Percentiles rank a stretch among this genome's conserved stretches.
Conservation (phyloP, 805 yeast species). For the Metahyphopichia silvanorum region DNA sequence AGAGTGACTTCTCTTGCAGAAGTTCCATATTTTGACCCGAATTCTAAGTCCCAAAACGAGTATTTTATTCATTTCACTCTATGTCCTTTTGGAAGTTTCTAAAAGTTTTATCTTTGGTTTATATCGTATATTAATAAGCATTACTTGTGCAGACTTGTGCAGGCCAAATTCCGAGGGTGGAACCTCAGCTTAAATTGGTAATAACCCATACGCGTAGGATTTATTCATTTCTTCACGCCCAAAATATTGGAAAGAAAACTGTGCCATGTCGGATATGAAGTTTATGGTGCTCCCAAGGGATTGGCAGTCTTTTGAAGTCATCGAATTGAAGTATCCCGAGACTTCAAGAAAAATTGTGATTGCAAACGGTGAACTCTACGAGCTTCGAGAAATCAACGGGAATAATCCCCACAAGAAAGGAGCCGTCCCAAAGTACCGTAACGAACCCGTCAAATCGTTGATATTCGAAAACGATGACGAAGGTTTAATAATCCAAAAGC, state of each 20-base stretch:
- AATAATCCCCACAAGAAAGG: slow-evolving; percentile 31
- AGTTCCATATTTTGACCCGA: slow-evolving; percentile 47
- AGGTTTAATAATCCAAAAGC: slow-evolving; percentile 40
- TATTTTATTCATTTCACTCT: slow-evolving; percentile 20
- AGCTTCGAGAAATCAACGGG: slow-evolving; percentile 36
- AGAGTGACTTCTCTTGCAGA: slow-evolving; percentile 52
- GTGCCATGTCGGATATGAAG: too few relatives aligned
- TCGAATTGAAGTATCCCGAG: slow-evolving; percentile 8
- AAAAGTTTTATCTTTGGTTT: too few relatives aligned
- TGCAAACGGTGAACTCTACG: slow-evolving; percentile 25
- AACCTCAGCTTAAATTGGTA: too few relatives aligned
- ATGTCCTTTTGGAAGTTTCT: too few relatives aligned
- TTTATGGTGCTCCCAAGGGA: too few relatives aligned
- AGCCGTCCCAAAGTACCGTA: too few relatives aligned
- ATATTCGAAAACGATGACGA: slow-evolving; percentile 17
- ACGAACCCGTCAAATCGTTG: slow-evolving; percentile 46
- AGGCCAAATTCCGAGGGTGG: too few relatives aligned
- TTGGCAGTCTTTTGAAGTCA: slow-evolving; percentile 7
- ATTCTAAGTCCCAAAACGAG: slow-evolving; percentile 52
- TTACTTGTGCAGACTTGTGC: too few relatives aligned
- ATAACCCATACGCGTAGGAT: not conserved
- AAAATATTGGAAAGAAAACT: too few relatives aligned
- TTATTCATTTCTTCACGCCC: not conserved
- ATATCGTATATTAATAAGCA: too few relatives aligned
- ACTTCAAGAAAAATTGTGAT: slow-evolving; percentile 6